Conservation (phyloP, 768 basidiomycete genomes). For the Coprinellus aureogranulatus region DNA sequence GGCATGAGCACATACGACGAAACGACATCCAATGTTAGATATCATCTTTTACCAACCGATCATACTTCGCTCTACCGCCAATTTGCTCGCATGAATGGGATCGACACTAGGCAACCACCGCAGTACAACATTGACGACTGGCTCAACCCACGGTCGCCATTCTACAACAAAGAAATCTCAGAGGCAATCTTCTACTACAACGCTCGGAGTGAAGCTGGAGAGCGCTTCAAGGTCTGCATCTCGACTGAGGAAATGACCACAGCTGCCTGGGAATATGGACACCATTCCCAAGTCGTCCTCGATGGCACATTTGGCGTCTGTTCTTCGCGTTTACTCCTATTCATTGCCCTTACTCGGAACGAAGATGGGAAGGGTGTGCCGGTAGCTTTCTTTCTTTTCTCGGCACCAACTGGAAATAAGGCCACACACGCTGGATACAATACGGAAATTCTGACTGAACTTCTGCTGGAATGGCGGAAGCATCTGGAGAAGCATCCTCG, state of each 20-base stretch:
- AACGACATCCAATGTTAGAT: background rate
- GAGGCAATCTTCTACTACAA: slow-evolving; percentile 20
- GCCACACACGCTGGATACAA: slow-evolving; percentile 25
- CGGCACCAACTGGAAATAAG: slow-evolving; percentile 14
- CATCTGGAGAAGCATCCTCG: too few relatives aligned
- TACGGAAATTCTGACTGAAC: slow-evolving; percentile 14
- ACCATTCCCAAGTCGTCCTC: slow-evolving; percentile 19
- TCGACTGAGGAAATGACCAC: slow-evolving; percentile 15
- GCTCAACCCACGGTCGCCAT: background rate
- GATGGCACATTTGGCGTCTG: slow-evolving; percentile 26
- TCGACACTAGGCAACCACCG: background rate
- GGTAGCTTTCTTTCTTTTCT: slow-evolving; percentile 24
- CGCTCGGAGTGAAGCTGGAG: slow-evolving; percentile 7
- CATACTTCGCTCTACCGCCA: background rate
- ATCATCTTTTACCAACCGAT: background rate
- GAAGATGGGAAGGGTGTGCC: slow-evolving; percentile 26
- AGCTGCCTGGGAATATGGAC: slow-evolving; percentile 23
- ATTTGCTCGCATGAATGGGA: background rate
- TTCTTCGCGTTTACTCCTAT: slow-evolving; percentile 21
- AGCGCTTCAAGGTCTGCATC: slow-evolving; percentile 20
- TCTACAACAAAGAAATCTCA: background rate
- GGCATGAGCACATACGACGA: background rate
- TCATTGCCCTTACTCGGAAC: slow-evolving; percentile 32
- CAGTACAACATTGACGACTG: background rate
- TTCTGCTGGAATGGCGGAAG: too few relatives aligned